A percentile compares a stretch with the other conserved stretches of the same genome.
Conservation (phyloP, 495 filamentous ascomycete species). For the Penicillium goetzii region DNA sequence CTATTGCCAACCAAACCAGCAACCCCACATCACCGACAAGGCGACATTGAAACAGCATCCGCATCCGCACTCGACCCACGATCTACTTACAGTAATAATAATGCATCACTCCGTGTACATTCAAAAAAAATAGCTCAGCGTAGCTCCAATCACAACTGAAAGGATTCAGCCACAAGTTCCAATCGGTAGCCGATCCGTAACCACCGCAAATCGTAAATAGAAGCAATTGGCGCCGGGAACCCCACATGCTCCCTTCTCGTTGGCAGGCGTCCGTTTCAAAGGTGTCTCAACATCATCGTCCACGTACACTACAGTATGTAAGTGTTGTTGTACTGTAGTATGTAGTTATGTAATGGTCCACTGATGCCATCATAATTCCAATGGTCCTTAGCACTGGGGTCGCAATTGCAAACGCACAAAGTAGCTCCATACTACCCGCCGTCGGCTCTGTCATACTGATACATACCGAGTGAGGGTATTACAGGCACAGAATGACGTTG, state of each 20-base stretch:
- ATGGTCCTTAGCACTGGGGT: neutral
- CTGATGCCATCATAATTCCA: neutral
- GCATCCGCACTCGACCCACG: neutral
- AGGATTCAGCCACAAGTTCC: neutral
- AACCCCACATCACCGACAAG: neutral
- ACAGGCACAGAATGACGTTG: slow-evolving; percentile 8
- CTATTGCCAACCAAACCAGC: slow-evolving; percentile 15
- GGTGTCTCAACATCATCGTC: slow-evolving; percentile 11
- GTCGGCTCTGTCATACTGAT: neutral
- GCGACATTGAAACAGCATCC: neutral
- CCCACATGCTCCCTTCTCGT: neutral
- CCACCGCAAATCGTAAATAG: slow-evolving; percentile 4
- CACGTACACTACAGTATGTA: neutral
- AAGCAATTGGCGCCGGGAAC: slow-evolving; percentile 2
- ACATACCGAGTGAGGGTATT: neutral
- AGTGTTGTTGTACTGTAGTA: neutral
- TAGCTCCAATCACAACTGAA: slow-evolving; percentile 1
- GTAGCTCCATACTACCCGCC: neutral
- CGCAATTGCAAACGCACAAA: neutral
- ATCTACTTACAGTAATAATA: neutral
- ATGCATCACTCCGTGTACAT: neutral
- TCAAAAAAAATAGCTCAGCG: neutral
- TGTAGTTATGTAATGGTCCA: neutral
- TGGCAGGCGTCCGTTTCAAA: slow-evolving; percentile 11
- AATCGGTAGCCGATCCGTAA: neutral